Base-by-base conservation (phyloP, 1,139 yeast genomes). In the Protomyces lactucae-debilis region DNA sequence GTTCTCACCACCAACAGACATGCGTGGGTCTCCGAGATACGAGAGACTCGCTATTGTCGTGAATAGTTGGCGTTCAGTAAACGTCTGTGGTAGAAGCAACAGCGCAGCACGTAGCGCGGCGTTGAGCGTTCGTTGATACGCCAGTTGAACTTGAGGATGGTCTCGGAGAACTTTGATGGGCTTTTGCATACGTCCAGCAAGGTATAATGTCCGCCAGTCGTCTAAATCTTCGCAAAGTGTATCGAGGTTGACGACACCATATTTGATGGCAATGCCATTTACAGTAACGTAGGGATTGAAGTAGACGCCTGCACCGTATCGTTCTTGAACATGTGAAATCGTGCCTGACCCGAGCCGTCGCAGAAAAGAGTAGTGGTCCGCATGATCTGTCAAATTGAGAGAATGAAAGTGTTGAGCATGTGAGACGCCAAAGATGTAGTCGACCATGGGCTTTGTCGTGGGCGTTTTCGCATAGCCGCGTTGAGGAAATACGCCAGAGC, bases 111-210 rank as follows among this genome's bases (percentile, higher is more conserved):
- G 81, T 60, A 91, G 81, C 6, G 96, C 98, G 67, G 86, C 86
- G 66, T 85, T 81, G 67, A 93, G 78, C 72, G 93, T 95, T 67
- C 82, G 83, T 72, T 88, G 93, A 71, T 89, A 87, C 70, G 88
- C 80, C 66, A 85, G 81, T 67, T 83, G 79, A 14, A 88, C 79
- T 70, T 81, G 78, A 1, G 86, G 80, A 67, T 86, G 84, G 67
- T 85, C 87, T 65, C 83, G 80, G 51, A 92, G 75, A 43, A 88
- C 82, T 68, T 57, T 86, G 10, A 93, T 96, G 0, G 99, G 99
- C 73, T 93, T 93, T 71, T 93, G 99, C 67, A 95, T 78, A 68
- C 99, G 79, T 0, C 99, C 99, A 0, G 98, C 96, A 45, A 93
- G 74, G 71, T 93, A 93, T 70, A 93, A 81, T 0, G 93, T 83